Evolutionary conservation across 345 rosid species (phyloP), one percentile per base, ranked within the genome.

Genomic region (Lumnitzera littorea): DNA sequence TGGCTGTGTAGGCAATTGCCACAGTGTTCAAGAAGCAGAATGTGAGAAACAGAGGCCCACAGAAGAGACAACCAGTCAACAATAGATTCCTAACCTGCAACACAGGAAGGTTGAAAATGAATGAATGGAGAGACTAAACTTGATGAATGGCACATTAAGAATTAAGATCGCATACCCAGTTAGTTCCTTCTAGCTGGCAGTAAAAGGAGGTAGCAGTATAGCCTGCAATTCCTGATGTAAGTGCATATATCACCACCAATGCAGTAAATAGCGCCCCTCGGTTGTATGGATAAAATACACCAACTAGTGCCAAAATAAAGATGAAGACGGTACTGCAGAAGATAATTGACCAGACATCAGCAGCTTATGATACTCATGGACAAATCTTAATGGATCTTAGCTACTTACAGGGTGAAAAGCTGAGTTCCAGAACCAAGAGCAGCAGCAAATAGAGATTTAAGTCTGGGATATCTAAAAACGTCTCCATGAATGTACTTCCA

Each of bases 401-500:
- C 16, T 14, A 68, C 84, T 78, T 76, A 82, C 86, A 82, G 81
- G 13, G 80, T 74, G 55, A 82, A 82, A 60, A 82, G 64, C 67
- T 78, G 86, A 50, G 80, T 67, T 12, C 86, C 86, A 55, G 82
- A 82, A 31, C 86, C 86, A 51, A 82, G 73, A 11, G 83, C 70
- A 24, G 86, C 84, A 8, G 84, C 70, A 63, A 82, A 65, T 27
- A 82, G 48, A 24, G 86, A 78, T 64, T 82, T 76, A 61, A 58
- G 65, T 58, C 72, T 72, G 13, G 86, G 86, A 52, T 71, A 82
- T 67, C 86, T 71, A 62, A 82, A 82, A 0, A 82, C 83, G 60
- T 82, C 86, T 8, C 86, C 86, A n/a, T 82, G 83, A 23, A 82
- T 78, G 77, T 82, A 78, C 53, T 82, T 82, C 86, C 84, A 79